These are phyloP conservation scores for Barnettozyma pratensis DNA, from an alignment of 805 yeast genomes.

Conservation along the genomic window DNA sequence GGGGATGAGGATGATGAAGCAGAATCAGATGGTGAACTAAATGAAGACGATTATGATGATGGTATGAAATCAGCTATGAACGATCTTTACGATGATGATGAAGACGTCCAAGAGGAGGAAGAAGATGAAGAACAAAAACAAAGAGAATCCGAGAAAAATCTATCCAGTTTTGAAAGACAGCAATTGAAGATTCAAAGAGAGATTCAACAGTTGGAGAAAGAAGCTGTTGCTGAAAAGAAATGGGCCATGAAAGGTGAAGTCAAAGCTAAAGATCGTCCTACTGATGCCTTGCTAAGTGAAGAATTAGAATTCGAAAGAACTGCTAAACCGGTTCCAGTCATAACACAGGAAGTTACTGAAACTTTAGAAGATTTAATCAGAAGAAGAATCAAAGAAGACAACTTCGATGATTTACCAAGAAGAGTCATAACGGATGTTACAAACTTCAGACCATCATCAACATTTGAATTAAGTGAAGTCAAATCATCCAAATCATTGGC, in stretches of 20 bases:
- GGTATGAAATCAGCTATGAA: slow-evolving; percentile 52
- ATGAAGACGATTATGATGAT: slow-evolving; percentile 56
- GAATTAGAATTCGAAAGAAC: slow-evolving; percentile 88
- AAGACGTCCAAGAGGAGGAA: slow-evolving; percentile 30
- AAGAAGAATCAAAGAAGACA: slow-evolving; percentile 66
- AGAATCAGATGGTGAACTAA: slow-evolving; percentile 44
- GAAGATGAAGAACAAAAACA: slow-evolving; percentile 32
- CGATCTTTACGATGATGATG: slow-evolving; percentile 35
- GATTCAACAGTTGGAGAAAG: slow-evolving; percentile 75
- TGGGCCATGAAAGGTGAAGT: slow-evolving; percentile 97
- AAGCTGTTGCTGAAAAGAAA: slow-evolving; percentile 81
- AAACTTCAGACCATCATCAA: slow-evolving; percentile 48
- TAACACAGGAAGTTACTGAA: slow-evolving; percentile 84
- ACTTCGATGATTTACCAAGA: slow-evolving; percentile 82
- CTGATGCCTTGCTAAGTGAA: slow-evolving; percentile 77
- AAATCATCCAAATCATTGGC: slow-evolving; percentile 88
- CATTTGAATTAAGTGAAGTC: slow-evolving; percentile 69
- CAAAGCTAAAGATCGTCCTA: slow-evolving; percentile 71
- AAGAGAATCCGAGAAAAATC: slow-evolving; percentile 26
- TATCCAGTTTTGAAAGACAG: slow-evolving; percentile 80
- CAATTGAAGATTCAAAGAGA: slow-evolving; percentile 73
- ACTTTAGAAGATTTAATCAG: slow-evolving; percentile 83
- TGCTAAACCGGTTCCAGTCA: slow-evolving; percentile 93
- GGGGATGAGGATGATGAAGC: slow-evolving; percentile 33
- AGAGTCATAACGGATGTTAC: slow-evolving; percentile 63